Base-by-base conservation (phyloP, 495 filamentous ascomycete genomes). In the Geopyxis carbonaria region DNA sequence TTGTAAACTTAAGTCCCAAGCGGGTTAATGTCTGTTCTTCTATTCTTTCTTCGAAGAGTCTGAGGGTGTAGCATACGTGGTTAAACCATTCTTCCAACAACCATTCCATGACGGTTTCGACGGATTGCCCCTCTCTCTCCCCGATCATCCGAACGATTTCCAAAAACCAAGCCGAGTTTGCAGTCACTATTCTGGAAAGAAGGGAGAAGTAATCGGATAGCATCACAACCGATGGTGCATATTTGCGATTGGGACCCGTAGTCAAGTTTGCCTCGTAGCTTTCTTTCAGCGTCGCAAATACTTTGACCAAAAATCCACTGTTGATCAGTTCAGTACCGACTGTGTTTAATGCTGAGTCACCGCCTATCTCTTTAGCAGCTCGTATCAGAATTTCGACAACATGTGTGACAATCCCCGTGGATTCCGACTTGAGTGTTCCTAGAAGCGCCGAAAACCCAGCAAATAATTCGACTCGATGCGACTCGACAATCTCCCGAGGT, bases 41-140 rank as follows among this genome's bases (percentile, higher is more conserved):
- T 13, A 37, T 23, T 31, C 30, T 31, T 5, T 31, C 29, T 16
- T 7, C 38, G 34, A 34, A 36, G 7, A 20, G 9, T 14, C 1
- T 28, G 9, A 21, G 29, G 8, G 38, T 22, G 28, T 30, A 22
- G 45, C 51, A 22, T 39, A 55, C 51, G 48, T 86, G 77, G 24
- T 60, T 58, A 60, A 94, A 92, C 89, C 89, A 97, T 57, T 91
- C 84, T 0, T 67, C 63, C 28, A 82, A 58, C 21, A 95, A 64
- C 85, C 84, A 93, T 13, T 61, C 55, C 29, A 76, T 59, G 45
- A 66, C 69, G 19, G 68, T 61, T 24, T 75, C 66, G 2, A 65
- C 58, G 13, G 59, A 33, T 36, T 57, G 46, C 2, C 53, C 61
- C 20, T 47, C 49, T 39, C 31, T 56, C 47, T 25, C 54, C 44